These are phyloP conservation scores for Nelumbo lutea DNA, from an alignment of 164 flowering plant species.

Conservation along the genomic window DNA sequence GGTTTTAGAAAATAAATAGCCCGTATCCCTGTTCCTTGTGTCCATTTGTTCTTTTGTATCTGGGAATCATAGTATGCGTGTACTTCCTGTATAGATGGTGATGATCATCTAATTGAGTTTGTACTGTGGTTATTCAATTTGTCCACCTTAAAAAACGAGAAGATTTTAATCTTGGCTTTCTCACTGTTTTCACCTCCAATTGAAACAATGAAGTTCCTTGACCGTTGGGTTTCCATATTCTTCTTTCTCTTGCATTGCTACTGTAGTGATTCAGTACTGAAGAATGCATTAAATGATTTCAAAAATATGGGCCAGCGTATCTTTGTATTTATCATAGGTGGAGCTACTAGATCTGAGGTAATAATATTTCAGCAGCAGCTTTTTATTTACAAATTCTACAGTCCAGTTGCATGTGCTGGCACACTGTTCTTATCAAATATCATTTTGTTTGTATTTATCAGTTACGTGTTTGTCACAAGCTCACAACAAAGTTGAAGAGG, in stretches of 20 bases:
- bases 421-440: background rate
- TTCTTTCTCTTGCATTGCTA: background rate
- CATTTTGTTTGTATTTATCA: slow-evolving; percentile 17
- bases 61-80: too few species aligned
- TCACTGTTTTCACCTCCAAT: too few species aligned
- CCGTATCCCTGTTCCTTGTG: too few species aligned
- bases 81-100: too few species aligned
- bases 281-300: slow-evolving; percentile 70
- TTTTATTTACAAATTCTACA: background rate
- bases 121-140: too few species aligned
- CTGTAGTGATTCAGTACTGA: slow-evolving; percentile 78
- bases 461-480: slow-evolving; percentile 89
- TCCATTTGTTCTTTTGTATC: too few species aligned
- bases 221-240: background rate
- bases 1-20: too few species aligned
- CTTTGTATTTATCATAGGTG: slow-evolving; percentile 91
- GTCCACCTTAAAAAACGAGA: too few species aligned
- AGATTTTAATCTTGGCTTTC: too few species aligned
- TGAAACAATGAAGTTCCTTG: background rate
- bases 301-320: slow-evolving; percentile 94
- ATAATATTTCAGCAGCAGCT: background rate
- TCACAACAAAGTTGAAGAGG: slow-evolving; percentile 68
- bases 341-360: slow-evolving; percentile 99
- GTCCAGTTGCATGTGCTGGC: background rate
- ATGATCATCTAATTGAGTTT: too few species aligned